Percentiles rank a stretch among this genome's conserved stretches.
phyloP scores from a whole-genome alignment of 129 eudicot species.

The Deinandra increscens region DNA sequence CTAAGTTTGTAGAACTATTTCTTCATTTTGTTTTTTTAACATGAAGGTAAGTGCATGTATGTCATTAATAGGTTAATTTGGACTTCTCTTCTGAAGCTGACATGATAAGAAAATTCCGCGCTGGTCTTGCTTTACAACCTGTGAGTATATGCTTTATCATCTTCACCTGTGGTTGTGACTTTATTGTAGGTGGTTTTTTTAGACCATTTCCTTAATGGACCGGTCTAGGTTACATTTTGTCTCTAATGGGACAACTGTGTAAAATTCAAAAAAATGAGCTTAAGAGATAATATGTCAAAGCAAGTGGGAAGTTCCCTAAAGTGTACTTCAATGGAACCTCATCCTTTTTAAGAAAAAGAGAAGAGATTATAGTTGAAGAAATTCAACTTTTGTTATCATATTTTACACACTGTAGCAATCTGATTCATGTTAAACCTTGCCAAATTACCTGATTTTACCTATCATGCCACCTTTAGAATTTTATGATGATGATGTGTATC shows the following conservation, averaged over 20 bases:
- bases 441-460: not conserved
- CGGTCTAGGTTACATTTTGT: not conserved
- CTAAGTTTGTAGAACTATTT: not conserved
- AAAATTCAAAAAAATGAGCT: not conserved
- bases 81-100: constrained; percentile 96
- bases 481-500: constrained; percentile 15
- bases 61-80: constrained; percentile 66
- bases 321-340: not conserved
- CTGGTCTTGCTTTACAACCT: constrained; percentile 97
- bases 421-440: too few species aligned
- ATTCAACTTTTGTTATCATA: not conserved
- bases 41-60: not conserved
- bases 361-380: not conserved
- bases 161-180: constrained; percentile 5
- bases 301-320: not conserved
- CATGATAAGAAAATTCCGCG: constrained; percentile 96
- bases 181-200: not conserved
- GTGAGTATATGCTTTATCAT: constrained; percentile 52
- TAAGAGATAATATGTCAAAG: not conserved
- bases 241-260: not conserved
- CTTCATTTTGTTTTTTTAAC: not conserved
- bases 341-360: not conserved
- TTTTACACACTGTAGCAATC: too few species aligned
- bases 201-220: not conserved
- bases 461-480: not conserved